phyloP scores from a whole-genome alignment of 2,329 filamentous ascomycete species.

The Thielaviopsis euricoi region DNA sequence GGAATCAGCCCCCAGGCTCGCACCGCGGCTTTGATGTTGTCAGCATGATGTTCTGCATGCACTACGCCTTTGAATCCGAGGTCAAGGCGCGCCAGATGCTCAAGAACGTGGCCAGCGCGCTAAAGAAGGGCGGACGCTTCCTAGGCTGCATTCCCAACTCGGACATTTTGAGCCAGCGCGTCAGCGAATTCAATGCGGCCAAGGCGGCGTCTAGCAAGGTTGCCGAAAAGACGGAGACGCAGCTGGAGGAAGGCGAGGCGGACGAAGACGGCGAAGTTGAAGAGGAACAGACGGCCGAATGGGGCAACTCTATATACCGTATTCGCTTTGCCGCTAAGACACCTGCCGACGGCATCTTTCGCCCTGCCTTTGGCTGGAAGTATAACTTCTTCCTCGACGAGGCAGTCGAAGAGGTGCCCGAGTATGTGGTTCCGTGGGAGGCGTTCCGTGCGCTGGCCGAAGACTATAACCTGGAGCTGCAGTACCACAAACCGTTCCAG shows the following conservation, averaged over 20 bases:
- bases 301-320: constrained; percentile 86
- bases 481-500: constrained; percentile 80
- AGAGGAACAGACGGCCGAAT: constrained; percentile 55
- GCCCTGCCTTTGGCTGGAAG: constrained; percentile 92
- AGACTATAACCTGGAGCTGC: constrained; percentile 88
- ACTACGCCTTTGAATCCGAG: constrained; percentile 93
- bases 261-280: constrained; percentile 33
- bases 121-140: constrained; percentile 90
- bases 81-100: constrained; percentile 83
- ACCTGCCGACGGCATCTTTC: constrained; percentile 75
- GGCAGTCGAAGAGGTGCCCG: constrained; percentile 87
- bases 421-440: constrained; percentile 97
- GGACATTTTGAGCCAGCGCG: constrained; percentile 65
- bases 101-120: constrained; percentile 70
- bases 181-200: constrained; percentile 52
- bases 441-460: constrained; percentile 90
- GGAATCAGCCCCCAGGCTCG: constrained; percentile 51
- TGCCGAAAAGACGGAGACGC: constrained; percentile 21
- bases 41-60: constrained; percentile 98
- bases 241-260: constrained; percentile 19
- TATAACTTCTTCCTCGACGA: constrained; percentile 95
- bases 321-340: constrained; percentile 76
- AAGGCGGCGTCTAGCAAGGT: constrained; percentile 17
- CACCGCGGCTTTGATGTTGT: constrained; percentile 87
- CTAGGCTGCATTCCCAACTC: constrained; percentile 96